A percentile compares a stretch with the other conserved stretches of the same genome.
These are phyloP conservation scores for Aspergillus incahuasiensis DNA, from an alignment of 495 filamentous ascomycete genomes.

Conservation along the genomic window DNA sequence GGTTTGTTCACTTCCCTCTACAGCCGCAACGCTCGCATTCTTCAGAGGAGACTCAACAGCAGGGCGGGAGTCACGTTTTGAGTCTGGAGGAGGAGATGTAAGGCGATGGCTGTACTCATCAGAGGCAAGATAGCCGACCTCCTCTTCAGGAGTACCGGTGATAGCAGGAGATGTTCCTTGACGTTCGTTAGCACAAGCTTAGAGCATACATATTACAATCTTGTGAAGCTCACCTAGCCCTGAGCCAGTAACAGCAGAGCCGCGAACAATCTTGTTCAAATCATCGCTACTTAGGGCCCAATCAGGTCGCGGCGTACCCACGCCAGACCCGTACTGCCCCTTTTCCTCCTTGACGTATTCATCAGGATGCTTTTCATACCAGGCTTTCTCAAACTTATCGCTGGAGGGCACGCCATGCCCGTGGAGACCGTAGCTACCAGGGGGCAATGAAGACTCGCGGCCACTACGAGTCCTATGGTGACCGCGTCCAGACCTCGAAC, in stretches of 20 bases:
- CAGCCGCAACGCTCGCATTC: slow-evolving; percentile 47
- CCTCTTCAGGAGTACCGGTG: slow-evolving; percentile 66
- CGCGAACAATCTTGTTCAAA: slow-evolving; percentile 81
- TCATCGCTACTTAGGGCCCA: slow-evolving; percentile 89
- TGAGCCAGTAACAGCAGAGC: slow-evolving; percentile 60
- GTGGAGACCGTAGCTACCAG: slow-evolving; percentile 81
- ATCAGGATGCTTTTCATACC: slow-evolving; percentile 88
- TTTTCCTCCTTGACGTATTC: slow-evolving; percentile 66
- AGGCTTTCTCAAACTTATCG: slow-evolving; percentile 79
- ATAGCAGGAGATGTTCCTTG: slow-evolving; percentile 47
- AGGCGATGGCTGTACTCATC: slow-evolving; percentile 74
- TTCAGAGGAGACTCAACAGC: slow-evolving; percentile 55
- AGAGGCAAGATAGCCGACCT: slow-evolving; percentile 74
- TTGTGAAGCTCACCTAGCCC: slow-evolving; percentile 52
- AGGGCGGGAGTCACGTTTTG: slow-evolving; percentile 39
- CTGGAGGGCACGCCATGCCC: slow-evolving; percentile 66
- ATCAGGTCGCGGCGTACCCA: slow-evolving; percentile 64
- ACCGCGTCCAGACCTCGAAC: slow-evolving; percentile 54
- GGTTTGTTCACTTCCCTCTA: slow-evolving; percentile 25
- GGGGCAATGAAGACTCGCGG: slow-evolving; percentile 56
- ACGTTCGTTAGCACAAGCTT: slow-evolving; percentile 7
- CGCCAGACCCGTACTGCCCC: slow-evolving; percentile 59
- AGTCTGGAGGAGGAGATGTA: slow-evolving; percentile 56
- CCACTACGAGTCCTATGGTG: slow-evolving; percentile 64
- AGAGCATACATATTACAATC: neutral